Evolutionary conservation across 2,329 filamentous ascomycete species (phyloP).

Genomic region (Sporothrix variecibatus): DNA sequence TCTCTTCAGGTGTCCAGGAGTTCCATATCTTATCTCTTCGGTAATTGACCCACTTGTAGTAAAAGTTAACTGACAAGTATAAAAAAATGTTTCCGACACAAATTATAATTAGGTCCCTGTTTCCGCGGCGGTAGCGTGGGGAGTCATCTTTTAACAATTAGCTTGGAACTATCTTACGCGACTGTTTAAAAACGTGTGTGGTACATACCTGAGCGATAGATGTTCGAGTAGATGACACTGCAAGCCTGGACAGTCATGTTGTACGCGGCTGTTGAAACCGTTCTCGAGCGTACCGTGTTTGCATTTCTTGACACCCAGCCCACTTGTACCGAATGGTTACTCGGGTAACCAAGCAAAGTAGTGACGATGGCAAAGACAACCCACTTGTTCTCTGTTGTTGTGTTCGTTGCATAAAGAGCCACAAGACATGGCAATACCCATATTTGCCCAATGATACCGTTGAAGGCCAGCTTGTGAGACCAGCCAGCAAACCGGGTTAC

Average conservation of each 20-base stretch:
- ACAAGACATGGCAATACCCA: slow-evolving; percentile 64
- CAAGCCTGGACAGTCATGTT: slow-evolving; percentile 55
- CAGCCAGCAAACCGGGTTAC: slow-evolving; percentile 46
- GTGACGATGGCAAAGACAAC: slow-evolving; percentile 46
- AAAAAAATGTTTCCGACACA: slow-evolving; percentile 38
- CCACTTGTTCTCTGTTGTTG: slow-evolving; percentile 44
- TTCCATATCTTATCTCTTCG: slow-evolving; percentile 35
- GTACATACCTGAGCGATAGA: slow-evolving; percentile 37
- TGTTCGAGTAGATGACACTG: slow-evolving; percentile 45
- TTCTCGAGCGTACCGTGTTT: slow-evolving; percentile 61
- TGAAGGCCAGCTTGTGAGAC: slow-evolving; percentile 52
- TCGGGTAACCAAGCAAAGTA: slow-evolving; percentile 45
- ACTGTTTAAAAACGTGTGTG: background rate
- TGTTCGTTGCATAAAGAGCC: slow-evolving; percentile 48
- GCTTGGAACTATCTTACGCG: background rate
- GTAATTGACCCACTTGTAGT: slow-evolving; percentile 41
- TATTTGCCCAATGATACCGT: slow-evolving; percentile 52
- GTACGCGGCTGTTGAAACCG: slow-evolving; percentile 64
- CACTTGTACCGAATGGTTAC: slow-evolving; percentile 50
- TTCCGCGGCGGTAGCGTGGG: slow-evolving; percentile 57
- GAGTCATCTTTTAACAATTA: slow-evolving; percentile 35
- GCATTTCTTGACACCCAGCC: slow-evolving; percentile 58
- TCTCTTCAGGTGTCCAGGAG: slow-evolving; percentile 36
- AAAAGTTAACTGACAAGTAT: slow-evolving; percentile 37
- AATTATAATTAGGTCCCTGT: slow-evolving; percentile 55